phyloP scores from a whole-genome alignment of 495 filamentous ascomycete genomes.

The Penicillium silybi region DNA sequence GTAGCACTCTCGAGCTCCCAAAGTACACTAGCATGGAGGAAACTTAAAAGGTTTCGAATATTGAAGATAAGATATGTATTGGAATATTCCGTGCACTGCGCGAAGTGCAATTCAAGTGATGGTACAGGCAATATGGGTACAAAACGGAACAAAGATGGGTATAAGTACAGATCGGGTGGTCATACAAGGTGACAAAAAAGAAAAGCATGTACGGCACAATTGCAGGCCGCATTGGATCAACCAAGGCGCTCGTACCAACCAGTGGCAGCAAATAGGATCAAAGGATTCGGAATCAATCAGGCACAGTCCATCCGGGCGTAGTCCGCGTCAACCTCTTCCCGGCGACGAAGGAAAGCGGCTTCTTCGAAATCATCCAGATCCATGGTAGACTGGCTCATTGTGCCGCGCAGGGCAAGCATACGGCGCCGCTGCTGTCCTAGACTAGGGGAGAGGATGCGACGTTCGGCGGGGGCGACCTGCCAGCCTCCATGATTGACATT shows the following conservation, averaged over 20 bases:
- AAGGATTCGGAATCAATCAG: constrained; percentile 3
- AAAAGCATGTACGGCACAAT: neutral
- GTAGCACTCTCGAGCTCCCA: neutral
- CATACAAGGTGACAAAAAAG: neutral
- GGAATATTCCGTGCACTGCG: neutral
- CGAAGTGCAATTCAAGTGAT: neutral
- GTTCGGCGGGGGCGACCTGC: constrained; percentile 7
- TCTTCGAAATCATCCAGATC: constrained; percentile 45
- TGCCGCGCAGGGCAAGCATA: constrained; percentile 17
- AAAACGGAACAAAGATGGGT: neutral
- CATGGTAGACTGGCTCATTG: constrained; percentile 14
- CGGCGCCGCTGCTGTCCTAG: constrained; percentile 31
- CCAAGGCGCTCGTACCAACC: neutral
- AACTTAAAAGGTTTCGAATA: neutral
- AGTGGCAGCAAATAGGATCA: constrained; percentile 1
- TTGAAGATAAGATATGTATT: neutral
- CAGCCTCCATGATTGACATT: neutral
- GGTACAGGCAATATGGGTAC: neutral
- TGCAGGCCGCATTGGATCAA: neutral
- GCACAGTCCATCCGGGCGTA: constrained; percentile 24
- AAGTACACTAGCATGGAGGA: too few relatives aligned
- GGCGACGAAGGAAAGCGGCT: constrained; percentile 36
- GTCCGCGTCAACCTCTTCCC: constrained; percentile 44
- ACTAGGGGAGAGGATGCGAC: constrained; percentile 34
- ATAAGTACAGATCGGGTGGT: neutral